Conservation (phyloP, 2,329 filamentous ascomycete species). For the Elsinoe perseae region DNA sequence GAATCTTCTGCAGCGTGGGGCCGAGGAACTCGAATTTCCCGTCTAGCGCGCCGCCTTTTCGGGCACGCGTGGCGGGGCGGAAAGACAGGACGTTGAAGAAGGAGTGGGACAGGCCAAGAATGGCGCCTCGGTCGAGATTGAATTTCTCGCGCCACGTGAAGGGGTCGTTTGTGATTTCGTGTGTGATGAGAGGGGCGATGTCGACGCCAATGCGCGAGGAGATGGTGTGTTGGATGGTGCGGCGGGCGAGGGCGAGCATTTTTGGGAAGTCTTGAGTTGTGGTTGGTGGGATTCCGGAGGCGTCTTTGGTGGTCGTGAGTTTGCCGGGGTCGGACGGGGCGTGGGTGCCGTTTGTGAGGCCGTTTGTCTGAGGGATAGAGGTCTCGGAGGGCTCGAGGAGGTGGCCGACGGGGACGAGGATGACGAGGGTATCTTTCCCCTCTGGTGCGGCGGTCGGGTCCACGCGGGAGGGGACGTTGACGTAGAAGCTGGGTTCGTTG, state of each 20-base stretch:
- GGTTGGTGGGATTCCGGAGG: slow-evolving; percentile 34
- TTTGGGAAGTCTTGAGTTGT: slow-evolving; percentile 52
- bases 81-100: slow-evolving; percentile 68
- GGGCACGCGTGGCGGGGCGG: slow-evolving; percentile 53
- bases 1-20: neutral
- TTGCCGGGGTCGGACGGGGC: slow-evolving; percentile 20
- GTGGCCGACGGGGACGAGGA: slow-evolving; percentile 66
- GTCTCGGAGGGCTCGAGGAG: slow-evolving; percentile 42
- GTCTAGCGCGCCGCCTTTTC: slow-evolving; percentile 34
- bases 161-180: slow-evolving; percentile 61
- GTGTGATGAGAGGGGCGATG: slow-evolving; percentile 43
- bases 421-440: slow-evolving; percentile 58
- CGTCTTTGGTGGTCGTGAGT: slow-evolving; percentile 23
- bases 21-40: slow-evolving; percentile 20
- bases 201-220: slow-evolving; percentile 51
- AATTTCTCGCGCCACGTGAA: slow-evolving; percentile 57
- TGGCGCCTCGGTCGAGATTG: slow-evolving; percentile 68
- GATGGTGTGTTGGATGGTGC: slow-evolving; percentile 55
- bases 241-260: slow-evolving; percentile 53
- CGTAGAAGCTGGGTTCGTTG: slow-evolving; percentile 63
- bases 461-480: slow-evolving; percentile 65
- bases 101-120: slow-evolving; percentile 61
- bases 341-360: slow-evolving; percentile 15
- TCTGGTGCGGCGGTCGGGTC: slow-evolving; percentile 60
- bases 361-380: slow-evolving; percentile 26